These are phyloP conservation scores for Trichosporon sp. DNA, from an alignment of 1,284 basidiomycete species.

Conservation along the genomic window DNA sequence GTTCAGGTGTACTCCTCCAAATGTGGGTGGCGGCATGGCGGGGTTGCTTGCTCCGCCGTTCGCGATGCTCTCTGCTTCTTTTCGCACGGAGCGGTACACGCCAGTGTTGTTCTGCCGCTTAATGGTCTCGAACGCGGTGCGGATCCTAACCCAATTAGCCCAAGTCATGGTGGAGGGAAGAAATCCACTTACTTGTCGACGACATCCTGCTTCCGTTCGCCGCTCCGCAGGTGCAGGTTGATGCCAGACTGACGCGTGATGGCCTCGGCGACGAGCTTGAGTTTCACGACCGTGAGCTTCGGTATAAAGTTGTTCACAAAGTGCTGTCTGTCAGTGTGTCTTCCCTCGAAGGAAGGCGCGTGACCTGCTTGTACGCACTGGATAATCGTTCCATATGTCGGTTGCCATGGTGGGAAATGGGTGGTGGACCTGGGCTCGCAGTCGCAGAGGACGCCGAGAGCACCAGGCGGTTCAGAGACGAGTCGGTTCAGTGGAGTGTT, in stretches of 20 bases:
- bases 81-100: constrained; percentile 33
- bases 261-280: constrained; percentile 37
- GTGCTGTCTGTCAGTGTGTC: constrained; percentile 32
- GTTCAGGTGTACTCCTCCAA: constrained; percentile 30
- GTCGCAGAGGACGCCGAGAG: constrained; percentile 5
- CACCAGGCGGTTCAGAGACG: background rate
- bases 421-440: constrained; percentile 5
- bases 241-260: constrained; percentile 32
- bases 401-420: constrained; percentile 16
- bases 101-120: constrained; percentile 28
- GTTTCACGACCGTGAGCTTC: constrained; percentile 40
- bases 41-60: constrained; percentile 5
- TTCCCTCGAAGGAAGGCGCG: constrained; percentile 8
- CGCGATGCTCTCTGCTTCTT: constrained; percentile 34
- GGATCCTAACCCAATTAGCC: constrained; percentile 29
- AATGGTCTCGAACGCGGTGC: constrained; percentile 37
- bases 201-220: constrained; percentile 46
- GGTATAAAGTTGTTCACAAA: constrained; percentile 41
- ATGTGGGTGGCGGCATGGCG: constrained; percentile 30
- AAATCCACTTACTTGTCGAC: constrained; percentile 42
- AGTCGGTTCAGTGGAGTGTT: background rate
- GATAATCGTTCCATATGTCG: constrained; percentile 25
- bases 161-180: background rate
- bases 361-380: background rate
- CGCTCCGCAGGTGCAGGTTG: constrained; percentile 35